Percentiles rank a stretch among this genome's conserved stretches.
These are phyloP conservation scores for Melocanna baccifera DNA, from an alignment of 176 grass and related monocot species.

Conservation along the genomic window DNA sequence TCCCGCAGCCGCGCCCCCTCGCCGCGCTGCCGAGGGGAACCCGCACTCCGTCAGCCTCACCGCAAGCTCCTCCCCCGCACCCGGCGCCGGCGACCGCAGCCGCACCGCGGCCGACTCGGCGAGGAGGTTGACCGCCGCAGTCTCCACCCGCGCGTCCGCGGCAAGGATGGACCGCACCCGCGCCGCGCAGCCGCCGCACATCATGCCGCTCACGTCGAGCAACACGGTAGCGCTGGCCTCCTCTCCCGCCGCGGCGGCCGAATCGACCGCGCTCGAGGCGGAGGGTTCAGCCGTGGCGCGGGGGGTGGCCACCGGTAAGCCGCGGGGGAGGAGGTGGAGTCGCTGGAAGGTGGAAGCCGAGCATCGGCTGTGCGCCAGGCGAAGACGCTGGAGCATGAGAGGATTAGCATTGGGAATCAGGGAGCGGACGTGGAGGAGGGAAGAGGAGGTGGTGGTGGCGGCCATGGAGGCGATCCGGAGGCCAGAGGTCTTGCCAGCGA, in stretches of 20 bases:
- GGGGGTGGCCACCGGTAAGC: background rate
- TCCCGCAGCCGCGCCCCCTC: slow-evolving; percentile 30
- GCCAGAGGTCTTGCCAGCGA: background rate
- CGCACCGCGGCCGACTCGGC: slow-evolving; percentile 80
- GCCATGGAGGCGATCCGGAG: slow-evolving; percentile 20
- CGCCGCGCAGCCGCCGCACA: slow-evolving; percentile 92
- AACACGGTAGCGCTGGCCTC: slow-evolving; percentile 40
- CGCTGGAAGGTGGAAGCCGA: background rate
- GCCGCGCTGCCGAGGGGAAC: slow-evolving; percentile 62
- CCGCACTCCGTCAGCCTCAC: slow-evolving; percentile 67
- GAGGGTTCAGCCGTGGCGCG: slow-evolving; percentile 39
- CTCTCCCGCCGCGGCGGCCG: background rate
- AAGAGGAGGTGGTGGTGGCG: background rate
- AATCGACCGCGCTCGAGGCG: slow-evolving; percentile 36
- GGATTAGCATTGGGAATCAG: background rate
- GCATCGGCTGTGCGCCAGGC: slow-evolving; percentile 21
- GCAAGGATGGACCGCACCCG: slow-evolving; percentile 72
- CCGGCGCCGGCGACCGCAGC: slow-evolving; percentile 37
- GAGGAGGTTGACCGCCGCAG: slow-evolving; percentile 79
- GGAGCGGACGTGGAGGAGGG: background rate
- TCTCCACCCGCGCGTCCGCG: slow-evolving; percentile 69
- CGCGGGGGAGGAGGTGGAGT: background rate
- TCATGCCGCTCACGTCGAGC: slow-evolving; percentile 92
- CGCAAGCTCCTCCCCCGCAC: slow-evolving; percentile 60
- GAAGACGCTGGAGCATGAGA: background rate